These are phyloP conservation scores for Cucumis cinereus DNA, from an alignment of 306 rosid species.

Conservation along the genomic window DNA sequence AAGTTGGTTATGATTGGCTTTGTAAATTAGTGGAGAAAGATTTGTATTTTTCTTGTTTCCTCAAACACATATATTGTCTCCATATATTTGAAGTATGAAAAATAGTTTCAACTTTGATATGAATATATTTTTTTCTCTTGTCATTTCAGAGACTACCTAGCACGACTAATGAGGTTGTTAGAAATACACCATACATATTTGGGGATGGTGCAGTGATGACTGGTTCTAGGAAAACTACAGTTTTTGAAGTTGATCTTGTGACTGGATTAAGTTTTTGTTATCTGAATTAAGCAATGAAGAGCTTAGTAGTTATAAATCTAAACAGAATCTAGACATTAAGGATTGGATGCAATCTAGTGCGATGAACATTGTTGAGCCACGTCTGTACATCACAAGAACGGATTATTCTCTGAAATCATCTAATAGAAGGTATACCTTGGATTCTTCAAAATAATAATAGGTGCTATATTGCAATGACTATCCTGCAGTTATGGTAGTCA, in stretches of 20 bases:
- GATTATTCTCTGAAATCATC: slow-evolving; percentile 48
- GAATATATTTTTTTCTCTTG: background rate
- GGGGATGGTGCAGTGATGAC: slow-evolving; percentile 64
- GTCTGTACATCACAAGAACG: slow-evolving; percentile 46
- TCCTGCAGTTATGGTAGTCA: too few species aligned
- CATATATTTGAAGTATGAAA: background rate
- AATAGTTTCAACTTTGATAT: background rate
- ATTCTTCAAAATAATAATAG: too few species aligned
- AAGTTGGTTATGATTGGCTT: too few species aligned
- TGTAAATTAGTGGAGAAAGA: background rate
- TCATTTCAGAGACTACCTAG: slow-evolving; percentile 43
- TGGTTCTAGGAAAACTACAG: slow-evolving; percentile 50
- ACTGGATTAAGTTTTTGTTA: slow-evolving; percentile 40
- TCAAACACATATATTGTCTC: background rate
- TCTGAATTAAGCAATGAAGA: slow-evolving; percentile 15
- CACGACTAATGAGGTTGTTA: slow-evolving; percentile 42
- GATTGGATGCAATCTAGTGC: slow-evolving; percentile 22
- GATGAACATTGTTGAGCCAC: slow-evolving; percentile 16
- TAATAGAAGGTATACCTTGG: too few species aligned
- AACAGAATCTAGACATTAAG: slow-evolving; percentile 9
- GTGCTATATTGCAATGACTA: too few species aligned
- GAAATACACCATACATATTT: slow-evolving; percentile 32
- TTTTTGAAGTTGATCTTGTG: slow-evolving; percentile 52
- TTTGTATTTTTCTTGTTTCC: background rate
- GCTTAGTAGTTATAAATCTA: background rate